Conservation (phyloP, 169 alveolate species). For the Plasmodium malariae region DNA sequence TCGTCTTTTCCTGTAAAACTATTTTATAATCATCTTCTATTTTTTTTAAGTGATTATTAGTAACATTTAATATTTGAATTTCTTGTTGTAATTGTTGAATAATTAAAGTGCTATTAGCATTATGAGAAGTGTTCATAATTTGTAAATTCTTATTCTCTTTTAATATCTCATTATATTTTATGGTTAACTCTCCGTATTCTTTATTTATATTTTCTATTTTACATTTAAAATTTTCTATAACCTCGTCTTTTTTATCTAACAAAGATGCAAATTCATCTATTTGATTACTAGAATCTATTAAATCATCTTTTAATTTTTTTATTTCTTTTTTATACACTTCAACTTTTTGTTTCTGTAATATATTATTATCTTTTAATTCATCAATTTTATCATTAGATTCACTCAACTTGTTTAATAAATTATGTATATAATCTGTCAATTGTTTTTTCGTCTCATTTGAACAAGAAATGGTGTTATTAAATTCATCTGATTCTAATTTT, state of each 20-base stretch:
- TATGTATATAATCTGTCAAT: constrained; percentile 66
- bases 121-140: constrained; percentile 39
- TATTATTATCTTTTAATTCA: constrained; percentile 54
- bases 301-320: constrained; percentile 54
- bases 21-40: constrained; percentile 69
- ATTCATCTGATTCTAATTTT: constrained; percentile 73
- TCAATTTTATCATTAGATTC: constrained; percentile 68
- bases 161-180: constrained; percentile 52
- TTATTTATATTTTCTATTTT: constrained; percentile 45
- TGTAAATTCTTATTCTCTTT: constrained; percentile 69
- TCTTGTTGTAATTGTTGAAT: constrained; percentile 76
- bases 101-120: constrained; percentile 52
- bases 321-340: constrained; percentile 66
- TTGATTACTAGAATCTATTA: constrained; percentile 70
- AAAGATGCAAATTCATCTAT: constrained; percentile 69
- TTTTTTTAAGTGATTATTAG: constrained; percentile 63
- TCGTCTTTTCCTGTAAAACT: constrained; percentile 65
- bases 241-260: constrained; percentile 66
- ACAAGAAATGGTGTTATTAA: constrained; percentile 50
- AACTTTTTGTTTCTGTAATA: constrained; percentile 32
- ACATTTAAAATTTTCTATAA: constrained; percentile 40
- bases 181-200: constrained; percentile 27
- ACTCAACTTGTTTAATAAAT: constrained; percentile 56
- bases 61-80: constrained; percentile 41
- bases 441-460: constrained; percentile 75